Conservation (phyloP, 768 basidiomycete genomes). For the Phylloporus sp. region DNA sequence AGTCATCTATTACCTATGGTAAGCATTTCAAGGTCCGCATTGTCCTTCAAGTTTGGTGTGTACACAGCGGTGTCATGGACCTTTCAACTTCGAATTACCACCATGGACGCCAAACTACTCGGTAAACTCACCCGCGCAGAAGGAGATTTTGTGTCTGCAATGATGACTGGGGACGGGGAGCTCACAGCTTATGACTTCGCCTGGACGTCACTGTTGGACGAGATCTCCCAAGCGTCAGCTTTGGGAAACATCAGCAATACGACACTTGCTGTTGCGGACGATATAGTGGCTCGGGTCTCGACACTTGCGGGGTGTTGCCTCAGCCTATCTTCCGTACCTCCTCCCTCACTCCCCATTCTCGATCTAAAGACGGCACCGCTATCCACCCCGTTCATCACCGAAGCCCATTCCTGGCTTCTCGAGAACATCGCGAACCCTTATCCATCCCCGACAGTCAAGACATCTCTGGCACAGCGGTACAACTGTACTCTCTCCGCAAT, state of each 20-base stretch:
- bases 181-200: background rate
- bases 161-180: background rate
- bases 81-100: background rate
- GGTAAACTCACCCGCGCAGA: background rate
- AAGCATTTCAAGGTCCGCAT: background rate
- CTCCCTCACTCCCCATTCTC: background rate
- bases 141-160: background rate
- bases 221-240: background rate
- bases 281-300: background rate
- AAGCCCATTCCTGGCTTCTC: conserved; percentile 40
- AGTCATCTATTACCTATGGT: background rate
- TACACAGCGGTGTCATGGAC: too few species aligned
- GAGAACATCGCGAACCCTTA: conserved; percentile 48
- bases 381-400: conserved; percentile 1
- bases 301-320: background rate
- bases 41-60: background rate
- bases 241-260: background rate
- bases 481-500: conserved; percentile 29
- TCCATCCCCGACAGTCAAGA: conserved; percentile 32
- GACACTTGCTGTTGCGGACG: background rate
- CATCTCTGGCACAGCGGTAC: conserved; percentile 22
- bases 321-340: background rate
- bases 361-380: background rate
- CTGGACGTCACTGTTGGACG: background rate
- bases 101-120: background rate